A percentile compares a stretch with the other conserved stretches of the same genome.
phyloP scores from a whole-genome alignment of 1,284 basidiomycete genomes.

The Microbotryum scabiosae region DNA sequence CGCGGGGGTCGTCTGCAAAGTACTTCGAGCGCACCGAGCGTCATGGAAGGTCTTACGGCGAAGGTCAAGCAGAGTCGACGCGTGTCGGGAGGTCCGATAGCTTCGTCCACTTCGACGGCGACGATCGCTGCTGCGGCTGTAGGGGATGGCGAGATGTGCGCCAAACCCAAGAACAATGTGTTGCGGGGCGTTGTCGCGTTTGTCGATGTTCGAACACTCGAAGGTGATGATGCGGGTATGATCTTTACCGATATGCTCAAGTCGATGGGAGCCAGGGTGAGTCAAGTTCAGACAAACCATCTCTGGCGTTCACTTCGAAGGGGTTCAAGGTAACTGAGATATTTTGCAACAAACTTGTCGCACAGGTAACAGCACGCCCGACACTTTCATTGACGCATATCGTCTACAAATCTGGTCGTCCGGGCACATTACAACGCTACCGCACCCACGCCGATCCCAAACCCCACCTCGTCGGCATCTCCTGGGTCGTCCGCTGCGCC shows the following conservation, averaged over 20 bases:
- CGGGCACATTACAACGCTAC: slow-evolving; percentile 66
- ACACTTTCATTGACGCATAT: slow-evolving; percentile 67
- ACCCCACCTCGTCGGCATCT: slow-evolving; percentile 71
- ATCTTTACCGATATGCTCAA: slow-evolving; percentile 77
- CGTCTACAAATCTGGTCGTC: slow-evolving; percentile 76
- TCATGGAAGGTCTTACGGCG: background rate
- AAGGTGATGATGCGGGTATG: slow-evolving; percentile 74
- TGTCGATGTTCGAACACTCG: slow-evolving; percentile 78
- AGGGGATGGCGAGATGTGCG: background rate
- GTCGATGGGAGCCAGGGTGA: slow-evolving; percentile 70
- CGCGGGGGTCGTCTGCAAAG: background rate
- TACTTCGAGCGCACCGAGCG: background rate
- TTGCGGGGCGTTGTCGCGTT: slow-evolving; percentile 65
- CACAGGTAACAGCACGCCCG: slow-evolving; percentile 46
- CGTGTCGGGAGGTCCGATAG: background rate
- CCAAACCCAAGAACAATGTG: slow-evolving; percentile 1
- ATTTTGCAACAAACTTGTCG: background rate
- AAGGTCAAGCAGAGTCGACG: background rate
- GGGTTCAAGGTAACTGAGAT: no score
- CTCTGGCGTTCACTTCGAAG: background rate
- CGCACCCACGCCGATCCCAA: slow-evolving; percentile 61
- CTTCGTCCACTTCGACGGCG: background rate
- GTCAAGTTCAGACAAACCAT: no score
- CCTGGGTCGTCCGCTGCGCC: slow-evolving; percentile 82
- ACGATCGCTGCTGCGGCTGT: background rate